phyloP scores from a whole-genome alignment of 2,329 filamentous ascomycete genomes.

The Alternaria brassicicola region DNA sequence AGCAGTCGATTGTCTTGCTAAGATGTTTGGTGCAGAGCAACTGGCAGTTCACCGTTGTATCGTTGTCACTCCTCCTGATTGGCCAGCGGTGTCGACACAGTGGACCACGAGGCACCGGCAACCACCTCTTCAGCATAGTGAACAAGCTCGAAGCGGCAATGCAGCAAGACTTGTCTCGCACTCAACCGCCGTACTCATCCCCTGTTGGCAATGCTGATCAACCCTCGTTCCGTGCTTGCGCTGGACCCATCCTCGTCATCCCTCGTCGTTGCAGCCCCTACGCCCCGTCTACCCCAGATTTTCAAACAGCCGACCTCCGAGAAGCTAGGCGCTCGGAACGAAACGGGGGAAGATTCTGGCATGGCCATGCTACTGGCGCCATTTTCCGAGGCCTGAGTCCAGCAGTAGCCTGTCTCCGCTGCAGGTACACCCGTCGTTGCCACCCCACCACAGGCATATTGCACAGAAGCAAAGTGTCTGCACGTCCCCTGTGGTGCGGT shows the following conservation, averaged over 20 bases:
- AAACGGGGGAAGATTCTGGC: slow-evolving; percentile 4
- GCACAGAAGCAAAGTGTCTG: slow-evolving; percentile 6
- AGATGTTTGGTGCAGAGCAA: neutral
- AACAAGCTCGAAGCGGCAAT: neutral
- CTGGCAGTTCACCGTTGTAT: neutral
- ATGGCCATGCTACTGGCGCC: slow-evolving; percentile 29
- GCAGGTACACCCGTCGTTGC: slow-evolving; percentile 41
- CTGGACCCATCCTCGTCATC: neutral
- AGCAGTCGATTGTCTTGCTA: neutral
- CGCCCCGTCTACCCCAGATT: slow-evolving; percentile 38
- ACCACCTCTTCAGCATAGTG: neutral
- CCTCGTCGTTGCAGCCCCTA: slow-evolving; percentile 25
- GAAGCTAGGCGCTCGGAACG: neutral
- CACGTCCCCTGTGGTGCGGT: slow-evolving; percentile 14
- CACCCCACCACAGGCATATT: slow-evolving; percentile 23
- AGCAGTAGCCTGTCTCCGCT: slow-evolving; percentile 32
- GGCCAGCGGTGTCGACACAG: neutral
- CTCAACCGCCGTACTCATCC: neutral
- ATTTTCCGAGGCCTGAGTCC: slow-evolving; percentile 27
- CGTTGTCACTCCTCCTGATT: neutral
- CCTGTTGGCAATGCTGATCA: neutral
- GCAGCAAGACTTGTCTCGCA: neutral
- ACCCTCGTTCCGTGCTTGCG: neutral
- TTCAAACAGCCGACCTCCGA: slow-evolving; percentile 8
- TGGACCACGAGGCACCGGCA: neutral